A percentile compares a stretch with the other conserved stretches of the same genome.
Evolutionary conservation across 2,329 filamentous ascomycete genomes (phyloP).

Genomic region (Ophiocordyceps polyrhachis-furcata): DNA sequence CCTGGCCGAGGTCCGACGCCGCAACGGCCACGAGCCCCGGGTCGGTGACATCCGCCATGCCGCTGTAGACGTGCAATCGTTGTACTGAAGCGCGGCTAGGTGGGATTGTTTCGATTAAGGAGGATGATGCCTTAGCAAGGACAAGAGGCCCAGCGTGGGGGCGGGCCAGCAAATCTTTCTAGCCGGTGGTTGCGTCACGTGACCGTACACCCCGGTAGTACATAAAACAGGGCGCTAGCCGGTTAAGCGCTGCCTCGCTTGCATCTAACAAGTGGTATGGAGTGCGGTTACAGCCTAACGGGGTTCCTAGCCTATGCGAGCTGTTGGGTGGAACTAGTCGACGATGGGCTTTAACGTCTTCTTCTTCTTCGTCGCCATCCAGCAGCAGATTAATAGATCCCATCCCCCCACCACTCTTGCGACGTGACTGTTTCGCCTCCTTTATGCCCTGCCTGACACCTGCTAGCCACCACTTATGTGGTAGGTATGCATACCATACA

Average conservation of each 20-base stretch:
- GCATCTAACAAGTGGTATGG: neutral
- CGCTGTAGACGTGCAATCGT: constrained; percentile 13
- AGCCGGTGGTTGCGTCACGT: neutral
- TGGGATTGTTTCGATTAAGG: constrained; percentile 19
- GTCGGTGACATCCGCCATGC: constrained; percentile 19
- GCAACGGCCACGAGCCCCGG: constrained; percentile 17
- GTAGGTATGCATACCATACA: neutral
- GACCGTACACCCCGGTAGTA: neutral
- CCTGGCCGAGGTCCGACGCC: constrained; percentile 10
- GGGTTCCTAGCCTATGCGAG: no score
- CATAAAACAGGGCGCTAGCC: neutral
- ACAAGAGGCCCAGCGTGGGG: constrained; percentile 10
- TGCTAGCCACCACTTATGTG: no score
- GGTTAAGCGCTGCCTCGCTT: neutral
- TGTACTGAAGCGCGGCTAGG: constrained; percentile 18
- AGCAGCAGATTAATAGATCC: no score
- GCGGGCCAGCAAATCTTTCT: neutral
- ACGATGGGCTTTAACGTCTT: no score
- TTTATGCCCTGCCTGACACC: no score
- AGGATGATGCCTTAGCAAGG: constrained; percentile 10
- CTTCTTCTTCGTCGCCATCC: no score
- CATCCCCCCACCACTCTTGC: no score
- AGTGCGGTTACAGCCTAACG: no score
- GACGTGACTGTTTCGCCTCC: no score
- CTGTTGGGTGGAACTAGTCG: no score